Evolutionary conservation across 805 yeast genomes (phyloP).

Genomic region (Blastobotrys parvus): DNA sequence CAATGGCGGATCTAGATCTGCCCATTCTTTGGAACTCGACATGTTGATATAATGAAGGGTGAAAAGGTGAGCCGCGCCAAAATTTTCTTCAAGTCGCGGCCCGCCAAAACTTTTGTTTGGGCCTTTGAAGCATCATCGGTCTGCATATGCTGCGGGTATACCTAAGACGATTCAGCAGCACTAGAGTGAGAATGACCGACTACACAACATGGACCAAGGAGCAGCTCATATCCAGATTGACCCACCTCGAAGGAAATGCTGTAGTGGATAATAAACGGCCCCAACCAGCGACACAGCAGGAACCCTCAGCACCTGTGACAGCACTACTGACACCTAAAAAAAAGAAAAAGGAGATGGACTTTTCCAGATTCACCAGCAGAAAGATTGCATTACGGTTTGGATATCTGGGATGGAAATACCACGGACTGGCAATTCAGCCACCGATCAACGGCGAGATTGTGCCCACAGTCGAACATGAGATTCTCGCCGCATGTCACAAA

Average conservation of each 20-base stretch:
- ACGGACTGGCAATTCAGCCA: slow-evolving; percentile 73
- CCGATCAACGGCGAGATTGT: slow-evolving; percentile 47
- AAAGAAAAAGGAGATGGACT: slow-evolving; percentile 49
- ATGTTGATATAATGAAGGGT: not conserved
- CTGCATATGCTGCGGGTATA: no score
- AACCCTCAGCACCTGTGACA: not conserved
- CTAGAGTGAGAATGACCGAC: slow-evolving; percentile 17
- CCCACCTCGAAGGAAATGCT: slow-evolving; percentile 58
- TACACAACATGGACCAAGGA: slow-evolving; percentile 59
- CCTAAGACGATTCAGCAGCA: not conserved
- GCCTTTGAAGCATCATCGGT: no score
- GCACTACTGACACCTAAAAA: slow-evolving; percentile 8
- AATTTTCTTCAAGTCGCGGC: no score
- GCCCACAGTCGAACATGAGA: slow-evolving; percentile 78
- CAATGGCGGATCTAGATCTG: slow-evolving; percentile 40
- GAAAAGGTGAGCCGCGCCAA: not conserved
- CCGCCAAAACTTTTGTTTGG: no score
- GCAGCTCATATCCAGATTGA: slow-evolving; percentile 50
- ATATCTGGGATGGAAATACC: slow-evolving; percentile 87
- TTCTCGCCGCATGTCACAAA: slow-evolving; percentile 61
- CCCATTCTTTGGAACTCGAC: slow-evolving; percentile 51
- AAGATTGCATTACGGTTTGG: slow-evolving; percentile 76
- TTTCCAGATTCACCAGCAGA: slow-evolving; percentile 52
- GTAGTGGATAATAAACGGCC: no score
- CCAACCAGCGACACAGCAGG: not conserved